A percentile compares a stretch with the other conserved stretches of the same genome.
Conservation (phyloP, 768 basidiomycete species). For the Dacryopinax spathularia region DNA sequence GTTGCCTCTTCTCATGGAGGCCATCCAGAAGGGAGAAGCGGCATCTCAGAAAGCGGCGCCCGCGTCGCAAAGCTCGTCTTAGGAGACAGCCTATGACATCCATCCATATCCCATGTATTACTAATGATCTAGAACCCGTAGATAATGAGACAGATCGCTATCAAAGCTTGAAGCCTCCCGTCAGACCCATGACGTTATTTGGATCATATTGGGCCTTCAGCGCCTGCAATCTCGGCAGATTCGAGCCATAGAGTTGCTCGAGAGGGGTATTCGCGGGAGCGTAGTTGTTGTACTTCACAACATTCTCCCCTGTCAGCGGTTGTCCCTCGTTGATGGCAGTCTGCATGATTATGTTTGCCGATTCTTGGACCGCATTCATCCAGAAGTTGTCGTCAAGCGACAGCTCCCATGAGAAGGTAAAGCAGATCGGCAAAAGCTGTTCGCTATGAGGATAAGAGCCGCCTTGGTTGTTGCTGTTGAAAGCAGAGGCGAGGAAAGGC, state of each 20-base stretch:
- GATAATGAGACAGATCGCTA: neutral
- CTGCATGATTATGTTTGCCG: neutral
- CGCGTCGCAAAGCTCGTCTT: neutral
- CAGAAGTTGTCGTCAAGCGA: neutral
- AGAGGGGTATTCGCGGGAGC: constrained; percentile 40
- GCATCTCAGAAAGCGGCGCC: neutral
- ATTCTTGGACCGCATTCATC: neutral
- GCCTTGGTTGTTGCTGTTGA: neutral
- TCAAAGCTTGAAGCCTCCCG: constrained; percentile 49
- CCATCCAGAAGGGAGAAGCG: neutral
- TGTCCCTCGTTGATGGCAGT: constrained; percentile 22
- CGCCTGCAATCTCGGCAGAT: constrained; percentile 28
- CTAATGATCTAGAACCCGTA: neutral
- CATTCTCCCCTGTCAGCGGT: constrained; percentile 20
- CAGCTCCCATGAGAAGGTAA: neutral
- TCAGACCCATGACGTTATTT: constrained; percentile 44
- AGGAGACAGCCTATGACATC: neutral
- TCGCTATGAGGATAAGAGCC: neutral
- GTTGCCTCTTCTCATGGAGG: neutral
- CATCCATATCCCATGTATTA: neutral
- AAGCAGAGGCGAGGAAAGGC: neutral
- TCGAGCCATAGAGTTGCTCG: constrained; percentile 36
- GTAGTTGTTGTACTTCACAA: constrained; percentile 45
- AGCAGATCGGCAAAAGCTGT: neutral
- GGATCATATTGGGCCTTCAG: constrained; percentile 42